Conservation (phyloP, 176 grass and related monocot genomes). For the Elaeis guineensis region DNA sequence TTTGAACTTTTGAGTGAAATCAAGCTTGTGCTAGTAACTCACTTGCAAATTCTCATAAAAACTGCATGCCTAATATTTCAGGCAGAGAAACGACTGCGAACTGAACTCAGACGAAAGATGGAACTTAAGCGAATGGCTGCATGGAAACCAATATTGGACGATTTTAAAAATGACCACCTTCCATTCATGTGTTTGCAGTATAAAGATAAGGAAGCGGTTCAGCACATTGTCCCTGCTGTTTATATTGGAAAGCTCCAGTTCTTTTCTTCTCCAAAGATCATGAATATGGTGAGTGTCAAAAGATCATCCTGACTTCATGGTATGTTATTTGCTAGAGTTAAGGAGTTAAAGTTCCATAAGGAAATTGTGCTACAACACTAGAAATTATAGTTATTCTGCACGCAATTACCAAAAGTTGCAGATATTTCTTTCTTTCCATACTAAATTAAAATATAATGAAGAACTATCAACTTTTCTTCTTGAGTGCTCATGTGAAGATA, state of each 20-base stretch:
- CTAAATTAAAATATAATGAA: too few relatives aligned
- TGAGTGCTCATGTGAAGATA: too few relatives aligned
- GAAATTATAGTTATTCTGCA: too few relatives aligned
- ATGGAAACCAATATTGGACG: conserved; percentile 72
- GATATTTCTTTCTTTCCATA: too few relatives aligned
- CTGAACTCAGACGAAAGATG: conserved; percentile 73
- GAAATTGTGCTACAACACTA: too few relatives aligned
- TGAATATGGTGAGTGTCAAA: conserved; percentile 40
- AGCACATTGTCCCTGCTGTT: conserved; percentile 74
- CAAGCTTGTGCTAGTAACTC: too few relatives aligned
- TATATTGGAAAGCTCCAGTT: conserved; percentile 68
- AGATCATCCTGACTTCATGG: background rate
- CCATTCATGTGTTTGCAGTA: conserved; percentile 97
- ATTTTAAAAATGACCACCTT: conserved; percentile 69
- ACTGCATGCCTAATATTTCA: conserved; percentile 13
- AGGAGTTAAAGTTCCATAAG: too few relatives aligned
- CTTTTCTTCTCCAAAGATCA: conserved; percentile 51
- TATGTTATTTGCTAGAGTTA: too few relatives aligned
- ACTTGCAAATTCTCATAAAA: too few relatives aligned
- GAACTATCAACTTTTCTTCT: too few relatives aligned
- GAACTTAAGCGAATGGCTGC: conserved; percentile 85
- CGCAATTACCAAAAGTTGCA: too few relatives aligned
- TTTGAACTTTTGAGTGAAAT: too few relatives aligned
- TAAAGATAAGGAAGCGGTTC: conserved; percentile 93
- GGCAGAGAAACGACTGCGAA: conserved; percentile 73